These are phyloP conservation scores for Chaetomiaceae sp. DNA, from an alignment of 2,329 filamentous ascomycete species.

Conservation along the genomic window DNA sequence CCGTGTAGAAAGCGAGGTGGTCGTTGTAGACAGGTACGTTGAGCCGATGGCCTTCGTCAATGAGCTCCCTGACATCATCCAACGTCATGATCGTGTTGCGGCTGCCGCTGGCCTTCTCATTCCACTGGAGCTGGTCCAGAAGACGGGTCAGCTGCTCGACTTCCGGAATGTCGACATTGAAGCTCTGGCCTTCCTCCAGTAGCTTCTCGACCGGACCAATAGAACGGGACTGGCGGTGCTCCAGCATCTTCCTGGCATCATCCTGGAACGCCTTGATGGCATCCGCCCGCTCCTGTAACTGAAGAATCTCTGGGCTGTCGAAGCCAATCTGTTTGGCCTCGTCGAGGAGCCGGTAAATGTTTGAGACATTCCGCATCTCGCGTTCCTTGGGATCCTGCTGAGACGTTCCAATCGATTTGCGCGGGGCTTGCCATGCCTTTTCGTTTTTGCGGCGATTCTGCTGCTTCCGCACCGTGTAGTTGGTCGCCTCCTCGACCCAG, in stretches of 20 bases:
- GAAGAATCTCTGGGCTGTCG: slow-evolving; percentile 84
- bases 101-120: slow-evolving; percentile 65
- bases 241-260: slow-evolving; percentile 65
- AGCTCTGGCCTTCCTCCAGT: slow-evolving; percentile 71
- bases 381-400: slow-evolving; percentile 72
- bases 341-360: slow-evolving; percentile 77
- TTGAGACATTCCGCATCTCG: slow-evolving; percentile 82
- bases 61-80: slow-evolving; percentile 71
- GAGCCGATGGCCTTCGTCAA: slow-evolving; percentile 71
- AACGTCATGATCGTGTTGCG: slow-evolving; percentile 64
- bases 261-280: slow-evolving; percentile 81
- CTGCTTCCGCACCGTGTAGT: slow-evolving; percentile 94
- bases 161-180: slow-evolving; percentile 51
- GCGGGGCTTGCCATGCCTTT: slow-evolving; percentile 71
- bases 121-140: slow-evolving; percentile 84
- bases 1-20: slow-evolving; percentile 68
- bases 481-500: slow-evolving; percentile 95
- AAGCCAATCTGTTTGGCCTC: slow-evolving; percentile 86
- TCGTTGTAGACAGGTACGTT: slow-evolving; percentile 77
- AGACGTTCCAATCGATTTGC: slow-evolving; percentile 58
- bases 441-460: slow-evolving; percentile 95
- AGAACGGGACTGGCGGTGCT: slow-evolving; percentile 58
- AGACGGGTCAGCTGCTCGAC: slow-evolving; percentile 62
- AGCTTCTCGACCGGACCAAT: slow-evolving; percentile 80
- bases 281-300: slow-evolving; percentile 77